Evolutionary conservation across 106 monocot genomes (phyloP).

Genomic region (Platanthera zijinensis): DNA sequence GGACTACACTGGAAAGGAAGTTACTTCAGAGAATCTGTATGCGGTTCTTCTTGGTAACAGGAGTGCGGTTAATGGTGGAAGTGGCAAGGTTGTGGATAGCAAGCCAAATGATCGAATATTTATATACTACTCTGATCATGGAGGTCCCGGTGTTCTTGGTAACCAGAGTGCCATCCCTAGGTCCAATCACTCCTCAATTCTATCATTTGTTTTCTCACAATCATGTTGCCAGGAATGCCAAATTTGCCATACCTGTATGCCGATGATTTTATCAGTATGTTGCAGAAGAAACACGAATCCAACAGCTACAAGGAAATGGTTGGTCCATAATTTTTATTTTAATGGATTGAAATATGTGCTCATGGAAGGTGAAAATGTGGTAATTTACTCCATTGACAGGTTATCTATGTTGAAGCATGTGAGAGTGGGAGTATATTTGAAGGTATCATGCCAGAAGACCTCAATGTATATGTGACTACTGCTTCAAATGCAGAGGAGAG

Average conservation of each 20-base stretch:
- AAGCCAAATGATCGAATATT: conserved; percentile 64
- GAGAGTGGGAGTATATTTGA: conserved; percentile 86
- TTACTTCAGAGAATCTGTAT: conserved; percentile 45
- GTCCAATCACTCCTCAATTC: neutral
- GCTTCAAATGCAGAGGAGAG: conserved; percentile 76
- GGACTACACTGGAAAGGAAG: conserved; percentile 63
- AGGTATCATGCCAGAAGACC: conserved; percentile 56
- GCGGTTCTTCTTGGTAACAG: conserved; percentile 60
- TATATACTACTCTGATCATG: conserved; percentile 78
- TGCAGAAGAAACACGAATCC: conserved; percentile 57
- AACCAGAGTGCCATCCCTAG: neutral
- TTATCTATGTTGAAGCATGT: conserved; percentile 79
- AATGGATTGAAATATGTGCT: neutral
- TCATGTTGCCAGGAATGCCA: conserved; percentile 54
- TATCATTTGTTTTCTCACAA: neutral
- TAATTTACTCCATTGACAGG: conserved; percentile 20
- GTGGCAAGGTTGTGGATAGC: conserved; percentile 73
- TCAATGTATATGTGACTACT: conserved; percentile 65
- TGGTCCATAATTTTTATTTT: neutral
- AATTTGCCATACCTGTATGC: conserved; percentile 51
- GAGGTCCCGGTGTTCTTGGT: conserved; percentile 81
- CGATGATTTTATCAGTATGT: conserved; percentile 47
- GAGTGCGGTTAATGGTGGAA: conserved; percentile 47
- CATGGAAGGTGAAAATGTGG: neutral
- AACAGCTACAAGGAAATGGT: conserved; percentile 73